Evolutionary conservation across 257 asterid species (phyloP).

Genomic region (Nyctanthes arbortristis): DNA sequence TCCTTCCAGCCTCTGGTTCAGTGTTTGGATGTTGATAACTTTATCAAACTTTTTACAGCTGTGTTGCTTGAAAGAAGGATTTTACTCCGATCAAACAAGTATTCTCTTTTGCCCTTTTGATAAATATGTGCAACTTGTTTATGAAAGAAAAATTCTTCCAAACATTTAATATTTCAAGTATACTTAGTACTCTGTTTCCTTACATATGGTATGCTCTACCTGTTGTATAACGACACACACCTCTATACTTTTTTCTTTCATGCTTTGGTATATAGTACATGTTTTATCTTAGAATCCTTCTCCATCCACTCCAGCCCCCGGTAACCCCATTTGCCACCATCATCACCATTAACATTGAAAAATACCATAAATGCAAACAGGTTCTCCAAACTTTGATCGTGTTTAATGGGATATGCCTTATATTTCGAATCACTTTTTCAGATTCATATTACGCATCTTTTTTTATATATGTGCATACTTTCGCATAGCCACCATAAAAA

Average conservation of each 20-base stretch:
- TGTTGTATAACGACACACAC: neutral
- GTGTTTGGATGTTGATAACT: slow-evolving; percentile 95
- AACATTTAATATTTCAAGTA: neutral
- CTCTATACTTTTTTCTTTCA: neutral
- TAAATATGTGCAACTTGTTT: slow-evolving; percentile 14
- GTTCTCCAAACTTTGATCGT: neutral
- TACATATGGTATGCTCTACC: slow-evolving; percentile 9
- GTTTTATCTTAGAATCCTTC: slow-evolving; percentile 14
- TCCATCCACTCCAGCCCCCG: neutral
- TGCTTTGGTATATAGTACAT: slow-evolving; percentile 9
- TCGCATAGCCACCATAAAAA: too few species aligned
- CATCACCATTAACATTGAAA: neutral
- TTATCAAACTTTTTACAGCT: slow-evolving; percentile 83
- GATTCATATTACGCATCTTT: too few species aligned
- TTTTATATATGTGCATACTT: too few species aligned
- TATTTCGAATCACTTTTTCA: too few species aligned
- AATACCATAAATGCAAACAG: neutral
- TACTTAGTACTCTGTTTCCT: slow-evolving; percentile 7
- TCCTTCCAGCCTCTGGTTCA: slow-evolving; percentile 98
- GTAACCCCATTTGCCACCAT: slow-evolving; percentile 1
- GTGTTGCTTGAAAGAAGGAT: slow-evolving; percentile 95
- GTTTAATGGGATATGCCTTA: too few species aligned
- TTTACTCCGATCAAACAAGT: slow-evolving; percentile 94
- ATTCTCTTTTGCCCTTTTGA: slow-evolving; percentile 29
- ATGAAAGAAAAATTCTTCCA: neutral